Evolutionary conservation across 192 early-diverging fungal species (phyloP).

Genomic region (Backusella sp.): DNA sequence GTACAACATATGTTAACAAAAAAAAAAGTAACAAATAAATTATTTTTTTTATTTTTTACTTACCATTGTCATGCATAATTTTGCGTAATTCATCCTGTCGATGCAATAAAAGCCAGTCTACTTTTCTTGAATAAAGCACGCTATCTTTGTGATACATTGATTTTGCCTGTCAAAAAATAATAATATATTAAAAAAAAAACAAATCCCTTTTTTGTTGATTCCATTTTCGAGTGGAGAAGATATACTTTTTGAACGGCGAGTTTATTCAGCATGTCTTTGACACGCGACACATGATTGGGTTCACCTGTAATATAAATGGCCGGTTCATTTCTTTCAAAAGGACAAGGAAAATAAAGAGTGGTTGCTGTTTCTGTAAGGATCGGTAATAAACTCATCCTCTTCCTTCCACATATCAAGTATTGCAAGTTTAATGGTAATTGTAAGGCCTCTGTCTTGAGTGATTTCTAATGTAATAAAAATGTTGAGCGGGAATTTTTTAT

Average conservation of each 20-base stretch:
- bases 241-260: slow-evolving; percentile 45
- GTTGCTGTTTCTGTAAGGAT: slow-evolving; percentile 70
- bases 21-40: background rate
- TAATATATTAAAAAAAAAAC: slow-evolving; percentile 14
- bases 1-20: too few species aligned
- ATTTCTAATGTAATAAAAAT: slow-evolving; percentile 33
- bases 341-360: slow-evolving; percentile 72
- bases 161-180: slow-evolving; percentile 38
- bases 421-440: slow-evolving; percentile 53
- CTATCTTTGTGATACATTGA: slow-evolving; percentile 40
- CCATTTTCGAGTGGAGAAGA: background rate
- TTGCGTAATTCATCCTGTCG: slow-evolving; percentile 58
- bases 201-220: slow-evolving; percentile 16
- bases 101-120: slow-evolving; percentile 77
- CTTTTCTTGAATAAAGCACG: slow-evolving; percentile 57
- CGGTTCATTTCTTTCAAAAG: slow-evolving; percentile 47
- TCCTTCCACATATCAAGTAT: slow-evolving; percentile 70
- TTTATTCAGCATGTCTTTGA: slow-evolving; percentile 51
- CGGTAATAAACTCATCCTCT: slow-evolving; percentile 53
- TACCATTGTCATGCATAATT: slow-evolving; percentile 80
- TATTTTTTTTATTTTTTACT: slow-evolving; percentile 12
- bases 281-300: slow-evolving; percentile 45
- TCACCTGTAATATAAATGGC: slow-evolving; percentile 68
- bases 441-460: slow-evolving; percentile 41
- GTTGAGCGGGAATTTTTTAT: slow-evolving; percentile 1